These are phyloP conservation scores for Penicillium cataractarum DNA, from an alignment of 495 filamentous ascomycete species.

Conservation along the genomic window DNA sequence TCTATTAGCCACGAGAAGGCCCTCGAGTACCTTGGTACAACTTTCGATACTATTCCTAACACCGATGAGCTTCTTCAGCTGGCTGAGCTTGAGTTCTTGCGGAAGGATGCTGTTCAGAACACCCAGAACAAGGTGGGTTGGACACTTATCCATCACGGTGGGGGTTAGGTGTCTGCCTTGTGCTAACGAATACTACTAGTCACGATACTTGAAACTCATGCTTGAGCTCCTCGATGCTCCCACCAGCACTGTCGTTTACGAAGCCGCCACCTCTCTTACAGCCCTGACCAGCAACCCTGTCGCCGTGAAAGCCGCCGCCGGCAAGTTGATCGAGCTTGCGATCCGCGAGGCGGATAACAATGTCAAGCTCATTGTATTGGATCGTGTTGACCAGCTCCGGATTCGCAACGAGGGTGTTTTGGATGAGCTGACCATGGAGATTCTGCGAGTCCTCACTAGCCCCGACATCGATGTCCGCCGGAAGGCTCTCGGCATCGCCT, in stretches of 20 bases:
- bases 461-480: conserved; percentile 95
- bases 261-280: conserved; percentile 96
- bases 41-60: conserved; percentile 92
- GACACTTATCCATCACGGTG: not conserved
- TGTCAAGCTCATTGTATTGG: conserved; percentile 96
- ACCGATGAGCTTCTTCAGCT: conserved; percentile 93
- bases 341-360: conserved; percentile 99
- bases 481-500: conserved; percentile 86
- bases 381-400: conserved; percentile 89
- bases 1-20: conserved; percentile 93
- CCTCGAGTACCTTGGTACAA: conserved; percentile 83
- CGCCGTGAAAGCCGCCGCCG: conserved; percentile 93
- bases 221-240: conserved; percentile 95
- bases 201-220: conserved; percentile 88
- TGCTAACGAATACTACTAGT: conserved; percentile 52
- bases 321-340: conserved; percentile 93
- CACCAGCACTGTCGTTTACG: conserved; percentile 94
- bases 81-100: conserved; percentile 93
- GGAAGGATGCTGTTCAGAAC: conserved; percentile 96
- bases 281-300: conserved; percentile 95
- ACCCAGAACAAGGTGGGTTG: conserved; percentile 82
- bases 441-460: conserved; percentile 92
- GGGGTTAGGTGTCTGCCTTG: not conserved
- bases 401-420: conserved; percentile 91
- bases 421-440: conserved; percentile 97